These are phyloP conservation scores for Pichia scutulata DNA, from an alignment of 805 yeast species.

Conservation along the genomic window DNA sequence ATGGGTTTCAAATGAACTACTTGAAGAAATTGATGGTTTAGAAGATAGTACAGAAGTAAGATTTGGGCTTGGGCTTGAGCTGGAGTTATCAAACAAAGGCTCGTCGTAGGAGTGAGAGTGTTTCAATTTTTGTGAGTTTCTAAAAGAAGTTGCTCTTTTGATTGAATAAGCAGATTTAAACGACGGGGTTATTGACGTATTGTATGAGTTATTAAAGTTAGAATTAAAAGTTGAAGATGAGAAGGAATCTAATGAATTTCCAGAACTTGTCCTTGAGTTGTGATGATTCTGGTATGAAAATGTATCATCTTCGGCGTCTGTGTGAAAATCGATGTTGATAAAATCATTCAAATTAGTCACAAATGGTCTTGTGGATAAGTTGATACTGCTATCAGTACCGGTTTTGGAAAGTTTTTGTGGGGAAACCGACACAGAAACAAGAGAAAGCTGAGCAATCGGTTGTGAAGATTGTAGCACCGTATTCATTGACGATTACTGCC, in stretches of 20 bases:
- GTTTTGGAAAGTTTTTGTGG: background rate
- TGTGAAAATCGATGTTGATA: background rate
- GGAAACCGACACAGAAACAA: background rate
- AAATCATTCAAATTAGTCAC: background rate
- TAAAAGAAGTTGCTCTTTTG: constrained; percentile 5
- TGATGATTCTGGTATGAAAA: background rate
- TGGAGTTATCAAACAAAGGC: background rate
- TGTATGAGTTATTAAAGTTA: background rate
- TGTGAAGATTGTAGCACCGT: background rate
- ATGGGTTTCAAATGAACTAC: background rate
- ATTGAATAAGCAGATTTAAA: constrained; percentile 3
- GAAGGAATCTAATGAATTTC: background rate
- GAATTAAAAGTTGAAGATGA: background rate
- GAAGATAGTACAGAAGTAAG: background rate
- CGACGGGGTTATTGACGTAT: constrained; percentile 1
- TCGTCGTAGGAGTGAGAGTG: background rate
- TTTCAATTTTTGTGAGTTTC: background rate
- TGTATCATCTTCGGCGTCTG: background rate
- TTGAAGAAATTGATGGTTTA: background rate
- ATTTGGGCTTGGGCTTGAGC: background rate
- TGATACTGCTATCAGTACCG: background rate
- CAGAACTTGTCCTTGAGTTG: background rate
- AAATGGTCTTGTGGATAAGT: background rate
- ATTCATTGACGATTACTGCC: background rate
- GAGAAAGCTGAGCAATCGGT: background rate